Conservation (phyloP, 768 basidiomycete species). For the Leucogyrophana mollusca region DNA sequence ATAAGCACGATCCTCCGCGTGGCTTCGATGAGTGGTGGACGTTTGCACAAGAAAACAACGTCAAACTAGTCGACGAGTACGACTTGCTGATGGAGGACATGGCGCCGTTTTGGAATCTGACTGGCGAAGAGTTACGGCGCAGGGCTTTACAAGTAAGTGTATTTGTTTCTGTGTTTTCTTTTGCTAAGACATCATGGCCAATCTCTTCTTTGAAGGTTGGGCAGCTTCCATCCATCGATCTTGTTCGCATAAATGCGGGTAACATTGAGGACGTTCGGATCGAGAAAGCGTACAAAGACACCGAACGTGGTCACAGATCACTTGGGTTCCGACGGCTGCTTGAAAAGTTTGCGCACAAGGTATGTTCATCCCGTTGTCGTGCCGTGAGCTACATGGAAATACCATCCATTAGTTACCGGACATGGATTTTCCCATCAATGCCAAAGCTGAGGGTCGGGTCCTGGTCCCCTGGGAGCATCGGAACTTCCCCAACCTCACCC, state of each 20-base stretch:
- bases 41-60: constrained; percentile 70
- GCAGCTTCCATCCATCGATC: constrained; percentile 76
- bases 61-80: constrained; percentile 89
- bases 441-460: constrained; percentile 90
- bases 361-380: no score
- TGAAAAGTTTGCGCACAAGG: constrained; percentile 62
- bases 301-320: constrained; percentile 76
- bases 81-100: constrained; percentile 78
- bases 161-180: no score
- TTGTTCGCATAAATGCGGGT: constrained; percentile 78
- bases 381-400: no score
- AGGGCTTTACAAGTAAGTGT: constrained; percentile 55
- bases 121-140: constrained; percentile 68
- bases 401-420: constrained; percentile 68
- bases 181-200: background rate
- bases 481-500: constrained; percentile 69
- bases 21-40: constrained; percentile 92
- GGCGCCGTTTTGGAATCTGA: constrained; percentile 78
- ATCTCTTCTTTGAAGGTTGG: constrained; percentile 50
- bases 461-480: constrained; percentile 90
- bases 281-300: constrained; percentile 51
- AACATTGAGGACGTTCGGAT: constrained; percentile 57
- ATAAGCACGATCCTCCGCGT: constrained; percentile 76
- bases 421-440: constrained; percentile 93
- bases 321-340: constrained; percentile 77